Conservation (phyloP, 768 basidiomycete genomes). For the Kwoniella botswanensis region DNA sequence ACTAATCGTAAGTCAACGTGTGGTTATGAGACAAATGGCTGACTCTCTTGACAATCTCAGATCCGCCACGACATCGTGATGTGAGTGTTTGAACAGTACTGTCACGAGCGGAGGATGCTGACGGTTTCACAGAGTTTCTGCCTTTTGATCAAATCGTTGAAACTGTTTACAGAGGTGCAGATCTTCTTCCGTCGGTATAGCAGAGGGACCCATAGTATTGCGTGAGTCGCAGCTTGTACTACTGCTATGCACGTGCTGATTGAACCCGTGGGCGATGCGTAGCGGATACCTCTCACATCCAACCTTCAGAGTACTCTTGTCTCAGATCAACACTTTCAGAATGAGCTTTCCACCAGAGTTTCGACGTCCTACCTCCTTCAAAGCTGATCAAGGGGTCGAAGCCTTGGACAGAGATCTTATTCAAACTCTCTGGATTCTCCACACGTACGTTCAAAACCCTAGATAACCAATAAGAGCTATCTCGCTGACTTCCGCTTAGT, state of each 20-base stretch:
- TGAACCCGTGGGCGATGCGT: not conserved
- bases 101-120: not conserved
- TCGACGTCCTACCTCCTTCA: slow-evolving; percentile 32
- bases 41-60: not conserved
- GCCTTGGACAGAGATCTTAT: slow-evolving; percentile 38
- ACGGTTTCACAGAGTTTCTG: slow-evolving; percentile 18
- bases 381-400: slow-evolving; percentile 3
- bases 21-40: not conserved
- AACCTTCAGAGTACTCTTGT: slow-evolving; percentile 34
- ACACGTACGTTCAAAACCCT: slow-evolving; percentile 28
- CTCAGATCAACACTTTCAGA: slow-evolving; percentile 44
- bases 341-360: slow-evolving; percentile 42
- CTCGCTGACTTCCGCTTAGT: slow-evolving; percentile 16
- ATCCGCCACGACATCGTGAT: slow-evolving; percentile 42
- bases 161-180: slow-evolving; percentile 38
- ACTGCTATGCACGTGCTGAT: not conserved
- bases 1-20: slow-evolving; percentile 12
- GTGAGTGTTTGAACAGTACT: slow-evolving; percentile 25
- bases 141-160: slow-evolving; percentile 45
- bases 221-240: slow-evolving; percentile 21
- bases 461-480: not conserved
- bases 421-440: slow-evolving; percentile 31
- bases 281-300: slow-evolving; percentile 22
- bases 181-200: slow-evolving; percentile 40
- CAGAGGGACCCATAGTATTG: slow-evolving; percentile 27